These are phyloP conservation scores for Pythium apleroticum DNA, from an alignment of 352 stramenopile species.

Conservation along the genomic window DNA sequence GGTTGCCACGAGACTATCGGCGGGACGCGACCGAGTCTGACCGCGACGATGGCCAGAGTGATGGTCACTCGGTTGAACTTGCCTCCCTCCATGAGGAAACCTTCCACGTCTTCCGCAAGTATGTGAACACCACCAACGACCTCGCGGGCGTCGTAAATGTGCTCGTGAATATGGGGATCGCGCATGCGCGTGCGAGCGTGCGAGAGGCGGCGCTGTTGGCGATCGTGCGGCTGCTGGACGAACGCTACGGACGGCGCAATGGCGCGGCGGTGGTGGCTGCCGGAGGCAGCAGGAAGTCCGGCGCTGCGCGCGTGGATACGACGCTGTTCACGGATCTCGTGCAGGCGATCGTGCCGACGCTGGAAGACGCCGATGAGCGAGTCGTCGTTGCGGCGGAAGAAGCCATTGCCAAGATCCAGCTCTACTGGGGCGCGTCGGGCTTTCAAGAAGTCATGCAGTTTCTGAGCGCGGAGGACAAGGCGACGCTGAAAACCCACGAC, in stretches of 20 bases:
- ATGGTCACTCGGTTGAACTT: constrained; percentile 13
- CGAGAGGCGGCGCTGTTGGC: constrained; percentile 52
- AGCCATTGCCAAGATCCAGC: constrained; percentile 57
- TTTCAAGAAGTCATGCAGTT: constrained; percentile 52
- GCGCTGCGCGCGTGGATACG: constrained; percentile 39
- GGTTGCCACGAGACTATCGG: constrained; percentile 24
- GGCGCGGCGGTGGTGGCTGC: neutral
- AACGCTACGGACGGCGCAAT: constrained; percentile 35
- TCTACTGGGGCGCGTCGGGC: constrained; percentile 41
- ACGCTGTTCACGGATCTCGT: constrained; percentile 53
- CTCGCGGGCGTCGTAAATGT: constrained; percentile 54
- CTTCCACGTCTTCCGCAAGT: constrained; percentile 68
- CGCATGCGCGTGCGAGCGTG: constrained; percentile 34
- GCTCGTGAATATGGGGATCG: constrained; percentile 64
- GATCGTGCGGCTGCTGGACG: constrained; percentile 53
- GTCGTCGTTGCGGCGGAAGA: constrained; percentile 70
- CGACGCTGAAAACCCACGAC: constrained; percentile 48
- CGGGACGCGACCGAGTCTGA: constrained; percentile 1
- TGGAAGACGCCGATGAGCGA: constrained; percentile 59
- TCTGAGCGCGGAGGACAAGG: constrained; percentile 65
- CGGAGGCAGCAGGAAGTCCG: neutral
- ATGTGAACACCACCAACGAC: constrained; percentile 56
- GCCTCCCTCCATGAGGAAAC: constrained; percentile 43
- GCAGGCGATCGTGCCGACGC: constrained; percentile 53
- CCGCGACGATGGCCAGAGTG: neutral